Base-by-base conservation (phyloP, 345 rosid genomes). In the Heritiera fomes region DNA sequence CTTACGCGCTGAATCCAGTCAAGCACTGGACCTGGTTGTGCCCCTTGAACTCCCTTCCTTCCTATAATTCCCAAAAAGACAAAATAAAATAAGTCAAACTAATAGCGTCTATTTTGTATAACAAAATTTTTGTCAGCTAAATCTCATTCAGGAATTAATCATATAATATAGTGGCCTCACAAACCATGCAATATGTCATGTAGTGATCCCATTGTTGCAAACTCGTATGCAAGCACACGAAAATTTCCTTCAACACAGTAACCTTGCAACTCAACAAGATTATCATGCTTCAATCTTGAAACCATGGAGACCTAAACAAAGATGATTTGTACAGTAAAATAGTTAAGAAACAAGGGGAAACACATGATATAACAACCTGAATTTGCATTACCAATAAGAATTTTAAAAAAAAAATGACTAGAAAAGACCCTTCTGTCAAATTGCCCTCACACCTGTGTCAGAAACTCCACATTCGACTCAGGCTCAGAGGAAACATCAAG, bases 31-130 rank as follows among this genome's bases (percentile, higher is more conserved):
- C 98, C 99, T 65, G 98, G 98, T 80, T 97, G 97, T 77, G 99
- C 99, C 66, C 99, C 98, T 83, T 92, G 98, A 40, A 97, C 98
- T 76, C 99, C 98, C 83, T 97, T 97, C 85, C 99, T 90, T 82
- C 99, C 98, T 96, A 81, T 80, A 82, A 66, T 63, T 41, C 46
- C 41, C 43, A 66, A 9, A 40, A 30, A 76, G 4, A 68, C 52
- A 50, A 53, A 9, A 1, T 3, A 3, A 52, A 53, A 14, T 3
- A 10, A 50, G 2, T 46, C 53, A 81, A 80, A 60, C 28, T 63
- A 68, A 69, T 34, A 71, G 43, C 2, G 67, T 46, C 53, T 28
- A 50, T 3, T 30, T 23, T 66, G 23, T 7, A 61, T 10, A 10
- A 15, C 12, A 20, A 52, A 62, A 74, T 73, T 23, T 15, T 23